A percentile compares a stretch with the other conserved stretches of the same genome.
phyloP scores from a whole-genome alignment of 768 basidiomycete species.

The Collybia sordida region DNA sequence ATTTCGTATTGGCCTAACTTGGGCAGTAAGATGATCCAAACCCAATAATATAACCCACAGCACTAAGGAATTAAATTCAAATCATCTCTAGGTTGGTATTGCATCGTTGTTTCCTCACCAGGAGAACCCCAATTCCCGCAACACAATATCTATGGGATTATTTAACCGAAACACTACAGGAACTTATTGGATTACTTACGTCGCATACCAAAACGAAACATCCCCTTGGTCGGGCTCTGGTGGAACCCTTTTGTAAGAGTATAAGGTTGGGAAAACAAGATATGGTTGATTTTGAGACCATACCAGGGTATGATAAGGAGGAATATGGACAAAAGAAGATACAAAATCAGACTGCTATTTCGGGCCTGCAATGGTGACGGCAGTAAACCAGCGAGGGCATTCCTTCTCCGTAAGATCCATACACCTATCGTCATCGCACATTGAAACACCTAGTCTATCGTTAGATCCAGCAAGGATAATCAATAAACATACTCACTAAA shows the following conservation, averaged over 20 bases:
- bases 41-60: conserved; percentile 33
- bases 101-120: conserved; percentile 15
- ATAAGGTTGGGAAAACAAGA: not conserved
- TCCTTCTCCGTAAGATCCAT: conserved; percentile 28
- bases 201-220: conserved; percentile 40
- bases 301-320: conserved; percentile 33
- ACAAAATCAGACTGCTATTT: conserved; percentile 20
- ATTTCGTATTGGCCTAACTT: conserved; percentile 43
- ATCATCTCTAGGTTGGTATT: not conserved
- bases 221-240: conserved; percentile 34
- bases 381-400: conserved; percentile 14
- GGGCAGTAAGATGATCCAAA: conserved; percentile 47
- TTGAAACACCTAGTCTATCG: conserved; percentile 26
- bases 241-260: conserved; percentile 24
- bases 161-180: not conserved
- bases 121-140: conserved; percentile 23
- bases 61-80: conserved; percentile 12
- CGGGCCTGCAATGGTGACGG: conserved; percentile 25
- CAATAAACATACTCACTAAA: conserved; percentile 25
- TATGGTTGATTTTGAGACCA: not conserved
- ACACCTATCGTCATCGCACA: conserved; percentile 26
- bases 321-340: conserved; percentile 26
- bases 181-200: conserved; percentile 18
- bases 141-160: conserved; percentile 25
- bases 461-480: conserved; percentile 22